A percentile compares a stretch with the other conserved stretches of the same genome.
These are phyloP conservation scores for Cyclotella baltica DNA, from an alignment of 108 stramenopile genomes.

Conservation along the genomic window DNA sequence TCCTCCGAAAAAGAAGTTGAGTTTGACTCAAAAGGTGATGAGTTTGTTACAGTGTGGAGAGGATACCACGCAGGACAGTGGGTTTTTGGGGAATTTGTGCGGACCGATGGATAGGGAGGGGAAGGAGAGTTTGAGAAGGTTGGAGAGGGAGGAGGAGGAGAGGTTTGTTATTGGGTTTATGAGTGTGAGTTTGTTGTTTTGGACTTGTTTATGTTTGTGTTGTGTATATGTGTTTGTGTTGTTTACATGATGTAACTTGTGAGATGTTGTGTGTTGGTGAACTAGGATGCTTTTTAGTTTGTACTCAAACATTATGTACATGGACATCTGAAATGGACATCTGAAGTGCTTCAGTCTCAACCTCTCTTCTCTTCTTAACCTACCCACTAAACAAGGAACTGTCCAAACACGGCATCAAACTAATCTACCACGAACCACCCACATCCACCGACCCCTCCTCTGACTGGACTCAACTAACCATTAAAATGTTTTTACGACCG, in stretches of 20 bases:
- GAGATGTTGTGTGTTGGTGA: too few relatives aligned
- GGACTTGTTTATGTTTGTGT: slow-evolving; percentile 2
- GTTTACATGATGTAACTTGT: too few relatives aligned
- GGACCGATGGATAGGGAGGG: not conserved
- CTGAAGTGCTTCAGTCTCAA: not conserved
- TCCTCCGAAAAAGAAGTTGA: not conserved
- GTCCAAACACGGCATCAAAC: slow-evolving; percentile 55
- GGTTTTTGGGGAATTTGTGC: slow-evolving; percentile 13
- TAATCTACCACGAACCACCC: slow-evolving; percentile 62
- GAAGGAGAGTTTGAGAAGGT: not conserved
- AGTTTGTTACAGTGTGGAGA: slow-evolving; percentile 23
- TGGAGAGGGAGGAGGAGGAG: slow-evolving; percentile 31
- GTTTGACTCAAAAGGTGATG: slow-evolving; percentile 17
- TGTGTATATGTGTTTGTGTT: too few relatives aligned
- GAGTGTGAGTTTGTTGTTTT: slow-evolving; percentile 25
- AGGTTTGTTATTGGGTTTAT: slow-evolving; percentile 28
- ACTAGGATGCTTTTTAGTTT: not conserved
- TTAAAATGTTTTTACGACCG: slow-evolving; percentile 59
- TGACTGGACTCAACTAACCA: slow-evolving; percentile 58
- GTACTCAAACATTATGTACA: not conserved
- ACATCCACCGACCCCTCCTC: slow-evolving; percentile 20
- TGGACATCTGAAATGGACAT: not conserved
- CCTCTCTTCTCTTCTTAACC: too few relatives aligned
- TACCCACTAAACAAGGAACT: slow-evolving; percentile 48
- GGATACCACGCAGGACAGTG: slow-evolving; percentile 12